Conservation (phyloP, 768 basidiomycete genomes). For the Udeniomyces megalosporus region DNA sequence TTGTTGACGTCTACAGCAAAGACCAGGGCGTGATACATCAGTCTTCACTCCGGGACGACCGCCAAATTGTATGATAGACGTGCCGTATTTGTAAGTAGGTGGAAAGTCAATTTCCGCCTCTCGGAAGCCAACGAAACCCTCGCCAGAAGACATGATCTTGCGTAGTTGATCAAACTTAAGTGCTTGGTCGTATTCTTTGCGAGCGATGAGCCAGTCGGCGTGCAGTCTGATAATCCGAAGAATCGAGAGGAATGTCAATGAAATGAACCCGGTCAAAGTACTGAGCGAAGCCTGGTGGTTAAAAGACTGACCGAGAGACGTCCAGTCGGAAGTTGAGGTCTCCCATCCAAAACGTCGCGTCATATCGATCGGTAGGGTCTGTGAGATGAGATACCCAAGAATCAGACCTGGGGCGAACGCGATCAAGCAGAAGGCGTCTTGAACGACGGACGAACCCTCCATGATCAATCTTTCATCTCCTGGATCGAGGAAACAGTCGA, state of each 20-base stretch:
- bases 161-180: constrained; percentile 14
- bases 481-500: constrained; percentile 7
- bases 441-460: neutral
- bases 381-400: neutral
- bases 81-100: neutral
- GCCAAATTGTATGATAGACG: neutral
- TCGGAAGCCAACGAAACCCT: constrained; percentile 12
- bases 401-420: neutral
- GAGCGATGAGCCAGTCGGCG: constrained; percentile 16
- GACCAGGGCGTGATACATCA: neutral
- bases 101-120: constrained; percentile 14
- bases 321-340: constrained; percentile 16
- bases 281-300: too few species aligned
- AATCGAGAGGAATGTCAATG: too few species aligned
- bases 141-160: constrained; percentile 7
- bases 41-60: too few species aligned
- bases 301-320: neutral
- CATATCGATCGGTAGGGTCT: constrained; percentile 14
- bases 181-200: constrained; percentile 13
- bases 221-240: neutral
- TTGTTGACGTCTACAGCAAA: neutral
- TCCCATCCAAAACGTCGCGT: constrained; percentile 14
- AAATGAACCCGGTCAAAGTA: too few species aligned
- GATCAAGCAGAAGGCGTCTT: neutral
- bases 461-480: constrained; percentile 3